Conservation (phyloP, 805 yeast genomes). For the Ogataea paradorogensis region DNA sequence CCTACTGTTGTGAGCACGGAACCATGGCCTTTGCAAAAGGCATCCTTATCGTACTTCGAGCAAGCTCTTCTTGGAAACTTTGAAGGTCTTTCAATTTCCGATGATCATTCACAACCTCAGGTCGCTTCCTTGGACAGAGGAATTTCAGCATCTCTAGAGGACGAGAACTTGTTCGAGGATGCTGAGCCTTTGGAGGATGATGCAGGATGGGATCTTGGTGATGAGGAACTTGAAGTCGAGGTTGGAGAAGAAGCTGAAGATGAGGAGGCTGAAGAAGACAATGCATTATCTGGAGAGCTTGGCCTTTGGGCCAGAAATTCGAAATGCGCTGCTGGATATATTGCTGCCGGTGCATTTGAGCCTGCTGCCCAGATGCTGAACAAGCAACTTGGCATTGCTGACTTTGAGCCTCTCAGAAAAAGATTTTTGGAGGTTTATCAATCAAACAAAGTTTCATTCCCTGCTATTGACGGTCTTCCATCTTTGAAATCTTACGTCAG, state of each 20-base stretch:
- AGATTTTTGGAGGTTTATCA: slow-evolving; percentile 84
- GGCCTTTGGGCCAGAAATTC: slow-evolving; percentile 86
- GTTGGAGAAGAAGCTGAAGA: slow-evolving; percentile 39
- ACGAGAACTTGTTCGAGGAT: slow-evolving; percentile 41
- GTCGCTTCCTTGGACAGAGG: slow-evolving; percentile 6
- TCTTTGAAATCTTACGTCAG: slow-evolving; percentile 69
- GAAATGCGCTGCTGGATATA: slow-evolving; percentile 85
- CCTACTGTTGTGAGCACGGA: slow-evolving; percentile 44
- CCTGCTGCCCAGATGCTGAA: slow-evolving; percentile 90
- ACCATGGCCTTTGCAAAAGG: slow-evolving; percentile 82
- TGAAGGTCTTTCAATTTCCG: slow-evolving; percentile 53
- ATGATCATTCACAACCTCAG: slow-evolving; percentile 32
- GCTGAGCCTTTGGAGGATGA: slow-evolving; percentile 55
- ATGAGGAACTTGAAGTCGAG: slow-evolving; percentile 69
- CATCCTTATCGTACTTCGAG: slow-evolving; percentile 78
- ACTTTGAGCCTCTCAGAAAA: slow-evolving; percentile 82
- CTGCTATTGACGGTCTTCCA: slow-evolving; percentile 72
- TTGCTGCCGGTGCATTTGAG: slow-evolving; percentile 95
- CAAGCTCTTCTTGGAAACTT: slow-evolving; percentile 76
- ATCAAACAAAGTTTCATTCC: slow-evolving; percentile 70
- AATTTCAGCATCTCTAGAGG: slow-evolving; percentile 29
- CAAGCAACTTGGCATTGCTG: slow-evolving; percentile 82
- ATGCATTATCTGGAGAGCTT: slow-evolving; percentile 53
- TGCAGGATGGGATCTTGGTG: slow-evolving; percentile 80
- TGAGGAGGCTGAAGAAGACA: slow-evolving; percentile 33